Conservation (phyloP, 371 early-diverging fungal genomes). For the Batrachochytrium dendrobatidis region DNA sequence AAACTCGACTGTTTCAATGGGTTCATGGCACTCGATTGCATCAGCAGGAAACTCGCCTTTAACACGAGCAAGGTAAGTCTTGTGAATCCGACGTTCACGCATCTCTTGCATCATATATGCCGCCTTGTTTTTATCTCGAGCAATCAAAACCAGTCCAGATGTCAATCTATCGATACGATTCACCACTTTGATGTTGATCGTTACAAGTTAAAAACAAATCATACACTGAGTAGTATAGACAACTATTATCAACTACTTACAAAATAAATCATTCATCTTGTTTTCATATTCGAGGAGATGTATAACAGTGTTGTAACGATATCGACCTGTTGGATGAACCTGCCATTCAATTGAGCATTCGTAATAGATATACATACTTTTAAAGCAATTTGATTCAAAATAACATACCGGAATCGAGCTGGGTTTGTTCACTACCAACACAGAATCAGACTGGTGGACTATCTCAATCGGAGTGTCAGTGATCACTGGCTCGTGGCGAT, state of each 20-base stretch:
- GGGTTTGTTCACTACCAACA: constrained; percentile 85
- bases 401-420: constrained; percentile 66
- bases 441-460: constrained; percentile 45
- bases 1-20: constrained; percentile 70
- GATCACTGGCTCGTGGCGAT: constrained; percentile 94
- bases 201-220: not conserved
- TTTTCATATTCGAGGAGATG: constrained; percentile 66
- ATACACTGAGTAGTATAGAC: not conserved
- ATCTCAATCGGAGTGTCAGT: constrained; percentile 58
- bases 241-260: constrained; percentile 39
- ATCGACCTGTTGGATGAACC: constrained; percentile 42
- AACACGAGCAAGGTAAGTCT: constrained; percentile 84
- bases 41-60: constrained; percentile 76
- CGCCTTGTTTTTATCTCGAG: constrained; percentile 54
- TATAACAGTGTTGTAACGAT: constrained; percentile 73
- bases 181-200: constrained; percentile 40
- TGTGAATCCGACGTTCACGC: constrained; percentile 56
- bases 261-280: constrained; percentile 54
- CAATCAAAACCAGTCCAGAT: constrained; percentile 82
- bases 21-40: constrained; percentile 60
- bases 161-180: constrained; percentile 91
- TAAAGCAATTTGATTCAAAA: too few relatives aligned
- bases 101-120: constrained; percentile 56
- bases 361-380: too few relatives aligned
- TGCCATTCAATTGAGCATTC: not conserved